Base-by-base conservation (phyloP, 495 filamentous ascomycete genomes). In the Penicillium simplicissimum region DNA sequence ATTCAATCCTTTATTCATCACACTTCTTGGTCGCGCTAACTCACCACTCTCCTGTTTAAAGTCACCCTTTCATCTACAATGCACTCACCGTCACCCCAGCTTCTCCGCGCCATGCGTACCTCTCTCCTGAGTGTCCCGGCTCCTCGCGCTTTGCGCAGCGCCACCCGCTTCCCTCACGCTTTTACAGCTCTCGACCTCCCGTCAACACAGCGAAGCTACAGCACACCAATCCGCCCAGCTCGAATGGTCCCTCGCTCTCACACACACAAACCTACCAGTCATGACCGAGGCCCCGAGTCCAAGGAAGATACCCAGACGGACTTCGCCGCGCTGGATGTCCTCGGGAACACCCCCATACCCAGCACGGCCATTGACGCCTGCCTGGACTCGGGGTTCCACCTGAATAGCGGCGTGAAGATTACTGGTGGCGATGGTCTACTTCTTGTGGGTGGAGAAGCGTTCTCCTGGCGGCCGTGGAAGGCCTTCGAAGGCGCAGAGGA, bases 301-400 rank as follows among this genome's bases (percentile, higher is more conserved):
- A 72, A 74, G 34, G 87, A 89, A 77, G 76, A 82, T 47, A 89
- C 86, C 0, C 82, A 87, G 62, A 95, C 92, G 21, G 90, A 96
- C 76, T 91, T 97, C 63, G 75, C 68, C 14, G 74, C 77, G 13
- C 80, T 98, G 59, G 84, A 98, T 71, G 88, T 98, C 11, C 83
- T 97, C 8, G 87, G 85, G n/a, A 85, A 84, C 61, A 83, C 88
- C 8, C 88, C 92, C 0, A 76, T 85, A 4, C 95, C 95, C 0
- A 82, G 90, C 0, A 96, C 94, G 0, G 83, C 85, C 0, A 84
- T 98, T n/a, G 93, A 97, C 62, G 84, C 88, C 37, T 92, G 89
- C 67, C 81, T 87, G 23, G 71, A 78, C 52, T 85, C 93, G 62
- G 93, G 93, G 6, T 97, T 97, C 71, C 81, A 86, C 54, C 76